Evolutionary conservation across 2,329 filamentous ascomycete genomes (phyloP), one percentile per base, ranked within the genome.

Genomic region (Phoma herbarum): DNA sequence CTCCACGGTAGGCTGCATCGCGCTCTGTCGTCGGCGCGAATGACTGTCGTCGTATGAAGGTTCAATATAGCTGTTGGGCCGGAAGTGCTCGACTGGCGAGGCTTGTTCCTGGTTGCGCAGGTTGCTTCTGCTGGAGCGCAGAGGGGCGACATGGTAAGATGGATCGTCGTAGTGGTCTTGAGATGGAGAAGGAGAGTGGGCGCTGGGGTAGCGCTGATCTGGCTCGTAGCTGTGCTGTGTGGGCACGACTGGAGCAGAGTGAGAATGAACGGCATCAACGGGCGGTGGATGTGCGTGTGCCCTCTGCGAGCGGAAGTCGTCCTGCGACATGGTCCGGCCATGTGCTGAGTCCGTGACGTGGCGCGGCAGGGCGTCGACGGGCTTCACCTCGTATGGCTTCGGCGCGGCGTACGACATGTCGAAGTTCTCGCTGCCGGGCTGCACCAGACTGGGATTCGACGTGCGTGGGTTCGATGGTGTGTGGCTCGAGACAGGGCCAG

Each of bases 1-100:
- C 69, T 90, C 88, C 6, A 87, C 86, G 7, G 84, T 88, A 2
- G 84, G 85, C 65, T 88, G 86, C 84, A 86, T 83, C 0, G 83
- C 81, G 57, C 68, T 74, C 20, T 67, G 65, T 81, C 80, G 67
- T 79, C 77, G 52, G 83, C 83, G 65, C 80, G 82, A 18, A 71
- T 72, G 26, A 75, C 57, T 70, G 60, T 88, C 84, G 56, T 75
- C 72, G 9, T 69, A 62, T 16, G 63, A 48, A 12, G 66, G 66
- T 22, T 61, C 62, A 22, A 70, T 69, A 69, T 52, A 79, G 73
- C 61, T 77, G 53, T 62, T 71, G 39, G 66, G 71, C 48, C 56
- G 74, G 69, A 64, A 79, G 59, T 48, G 71, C 62, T 73, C 77
- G 56, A 62, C 68, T 55, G 62, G 73, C 3, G 68, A 60, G 9